Conservation (phyloP, 1,284 basidiomycete species). For the Xerocomus minutiporus region DNA sequence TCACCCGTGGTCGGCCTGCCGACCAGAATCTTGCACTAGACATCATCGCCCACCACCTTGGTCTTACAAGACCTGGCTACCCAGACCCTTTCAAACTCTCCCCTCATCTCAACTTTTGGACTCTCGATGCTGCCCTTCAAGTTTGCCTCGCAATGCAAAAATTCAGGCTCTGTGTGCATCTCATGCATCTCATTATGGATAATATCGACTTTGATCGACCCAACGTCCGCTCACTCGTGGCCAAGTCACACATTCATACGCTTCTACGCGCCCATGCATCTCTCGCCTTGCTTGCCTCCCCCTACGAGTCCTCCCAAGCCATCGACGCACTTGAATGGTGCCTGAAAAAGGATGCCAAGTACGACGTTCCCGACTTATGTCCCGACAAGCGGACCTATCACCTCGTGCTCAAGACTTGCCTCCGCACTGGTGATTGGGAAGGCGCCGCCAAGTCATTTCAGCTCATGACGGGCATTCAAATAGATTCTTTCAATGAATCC, state of each 20-base stretch:
- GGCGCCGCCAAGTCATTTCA: constrained; percentile 54
- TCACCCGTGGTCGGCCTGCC: constrained; percentile 48
- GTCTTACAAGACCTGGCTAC: constrained; percentile 48
- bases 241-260: constrained; percentile 53
- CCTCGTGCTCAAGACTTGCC: constrained; percentile 55
- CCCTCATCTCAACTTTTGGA: constrained; percentile 40
- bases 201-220: constrained; percentile 30
- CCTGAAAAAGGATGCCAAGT: constrained; percentile 44
- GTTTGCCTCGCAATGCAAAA: constrained; percentile 51
- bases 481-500: constrained; percentile 50
- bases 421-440: constrained; percentile 58
- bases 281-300: constrained; percentile 36
- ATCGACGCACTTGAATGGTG: constrained; percentile 62
- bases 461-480: constrained; percentile 60
- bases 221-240: constrained; percentile 40
- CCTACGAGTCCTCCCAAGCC: constrained; percentile 36
- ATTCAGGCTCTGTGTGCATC: constrained; percentile 46
- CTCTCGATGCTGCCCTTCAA: constrained; percentile 51
- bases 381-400: constrained; percentile 50
- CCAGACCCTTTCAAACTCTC: constrained; percentile 33
- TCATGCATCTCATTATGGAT: constrained; percentile 52
- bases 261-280: constrained; percentile 49
- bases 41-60: constrained; percentile 58
- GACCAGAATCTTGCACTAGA: constrained; percentile 63
- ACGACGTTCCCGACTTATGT: constrained; percentile 40